Base-by-base conservation (phyloP, 179 eudicot genomes). In the Pouteria campechiana region DNA sequence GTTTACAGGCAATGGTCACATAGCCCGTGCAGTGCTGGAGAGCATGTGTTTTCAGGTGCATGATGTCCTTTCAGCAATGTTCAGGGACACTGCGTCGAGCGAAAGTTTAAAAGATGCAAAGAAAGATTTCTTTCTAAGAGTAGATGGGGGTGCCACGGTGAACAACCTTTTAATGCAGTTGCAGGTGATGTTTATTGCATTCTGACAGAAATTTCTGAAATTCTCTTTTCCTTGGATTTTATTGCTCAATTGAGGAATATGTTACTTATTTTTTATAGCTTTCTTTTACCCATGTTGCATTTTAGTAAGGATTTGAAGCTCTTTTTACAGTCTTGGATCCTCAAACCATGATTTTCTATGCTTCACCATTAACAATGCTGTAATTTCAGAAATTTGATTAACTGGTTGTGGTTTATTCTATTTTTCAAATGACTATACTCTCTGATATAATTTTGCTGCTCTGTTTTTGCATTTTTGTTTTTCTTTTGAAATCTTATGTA, bases 11-110 rank as follows among this genome's bases (percentile, higher is more conserved):
- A 90, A 71, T 64, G 52, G 77, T 21, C 96, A 87, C 53, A 90
- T 90, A 17, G 87, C 92, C 24, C 62, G 96, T 44, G 94, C 94
- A 22, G 96, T 90, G 40, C 92, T 90, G 2, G 98, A 90, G 64
- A 90, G 96, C 50, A 90, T 87, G 88, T 87, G 96, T 28, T 90
- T 90, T 46, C 99, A 90, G 77, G 96, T 77, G 8, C 79, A 77
- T 69, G 99, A 90, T 61, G 99, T 87, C 37, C 64, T 90, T 63
- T 94, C 86, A 58, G 82, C 99, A 13, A 90, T 90, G 99, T 80
- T 75, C 30, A 87, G 87, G 65, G 99, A 90, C 67, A 75, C 78
- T 3, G 81, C 75, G 38, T 82, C 70, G 44, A 68, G 57, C 6
- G 83, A 85, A 0, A 83, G 61, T 40, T 68, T 19, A 6, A 80